phyloP scores from a whole-genome alignment of 2,329 filamentous ascomycete genomes.

The Pseudogymnoascus verrucosus region DNA sequence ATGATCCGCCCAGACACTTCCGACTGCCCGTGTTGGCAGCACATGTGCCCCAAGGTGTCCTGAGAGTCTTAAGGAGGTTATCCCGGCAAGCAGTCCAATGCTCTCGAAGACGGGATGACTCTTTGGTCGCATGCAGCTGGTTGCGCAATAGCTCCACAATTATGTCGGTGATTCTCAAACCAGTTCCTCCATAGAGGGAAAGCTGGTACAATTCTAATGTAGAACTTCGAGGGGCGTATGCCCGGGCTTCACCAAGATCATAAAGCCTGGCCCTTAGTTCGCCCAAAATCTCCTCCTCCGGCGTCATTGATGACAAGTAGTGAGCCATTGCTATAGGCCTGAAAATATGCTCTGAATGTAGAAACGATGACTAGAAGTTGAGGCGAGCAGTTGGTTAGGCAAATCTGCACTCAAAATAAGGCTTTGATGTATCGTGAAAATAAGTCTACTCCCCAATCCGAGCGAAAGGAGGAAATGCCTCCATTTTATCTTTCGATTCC shows the following conservation, averaged over 20 bases:
- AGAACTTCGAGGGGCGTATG: neutral
- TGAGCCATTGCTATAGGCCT: neutral
- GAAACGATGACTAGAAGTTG: neutral
- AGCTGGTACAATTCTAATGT: neutral
- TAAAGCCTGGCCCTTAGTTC: neutral
- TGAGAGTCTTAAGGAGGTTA: neutral
- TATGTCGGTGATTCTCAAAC: neutral
- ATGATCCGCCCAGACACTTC: neutral
- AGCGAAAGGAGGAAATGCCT: neutral
- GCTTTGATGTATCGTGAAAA: neutral
- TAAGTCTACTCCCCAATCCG: neutral
- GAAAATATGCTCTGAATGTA: neutral
- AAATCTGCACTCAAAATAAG: neutral
- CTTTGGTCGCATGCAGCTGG: neutral
- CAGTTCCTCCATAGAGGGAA: neutral
- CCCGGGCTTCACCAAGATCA: neutral
- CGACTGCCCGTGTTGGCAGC: neutral
- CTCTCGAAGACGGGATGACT: neutral
- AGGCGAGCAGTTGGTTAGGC: neutral
- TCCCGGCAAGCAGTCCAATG: neutral
- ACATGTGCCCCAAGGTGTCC: neutral
- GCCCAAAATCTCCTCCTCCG: neutral
- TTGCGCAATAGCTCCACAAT: neutral
- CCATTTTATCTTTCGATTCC: neutral
- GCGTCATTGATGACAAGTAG: neutral